A percentile compares a stretch with the other conserved stretches of the same genome.
Conservation (phyloP, 306 rosid species). For the Leucaena leucocephala region DNA sequence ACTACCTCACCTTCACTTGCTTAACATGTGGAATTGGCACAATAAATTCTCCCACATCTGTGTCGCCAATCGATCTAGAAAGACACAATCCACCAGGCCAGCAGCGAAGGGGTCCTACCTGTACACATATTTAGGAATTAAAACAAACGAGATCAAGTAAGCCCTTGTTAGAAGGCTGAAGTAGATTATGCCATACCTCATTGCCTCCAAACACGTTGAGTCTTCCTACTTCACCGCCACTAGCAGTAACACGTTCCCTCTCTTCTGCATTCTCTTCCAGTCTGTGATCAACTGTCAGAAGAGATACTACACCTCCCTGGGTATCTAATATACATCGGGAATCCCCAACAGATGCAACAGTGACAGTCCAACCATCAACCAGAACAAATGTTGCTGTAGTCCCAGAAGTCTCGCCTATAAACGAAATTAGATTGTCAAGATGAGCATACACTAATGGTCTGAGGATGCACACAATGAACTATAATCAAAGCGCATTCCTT, state of each 20-base stretch:
- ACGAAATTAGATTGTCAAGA: constrained; percentile 29
- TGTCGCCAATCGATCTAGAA: constrained; percentile 97
- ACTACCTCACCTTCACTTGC: constrained; percentile 85
- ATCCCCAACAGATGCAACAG: constrained; percentile 99
- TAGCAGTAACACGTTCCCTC: constrained; percentile 97
- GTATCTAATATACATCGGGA: constrained; percentile 96
- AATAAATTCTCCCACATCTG: constrained; percentile 96
- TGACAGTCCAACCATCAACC: constrained; percentile 94
- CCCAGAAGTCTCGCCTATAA: constrained; percentile 96
- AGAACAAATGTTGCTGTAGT: constrained; percentile 96
- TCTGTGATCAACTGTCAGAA: constrained; percentile 94
- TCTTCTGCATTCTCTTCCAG: constrained; percentile 95
- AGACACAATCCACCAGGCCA: constrained; percentile 99
- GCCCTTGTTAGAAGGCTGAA: constrained; percentile 21
- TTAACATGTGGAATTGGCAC: constrained; percentile 98
- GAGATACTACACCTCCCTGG: constrained; percentile 92
- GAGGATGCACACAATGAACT: not conserved
- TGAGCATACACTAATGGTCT: constrained; percentile 23
- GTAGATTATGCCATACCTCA: constrained; percentile 59
- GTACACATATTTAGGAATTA: constrained; percentile 26
- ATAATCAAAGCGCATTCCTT: constrained; percentile 5
- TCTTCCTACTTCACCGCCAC: constrained; percentile 99
- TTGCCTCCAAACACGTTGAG: constrained; percentile 91
- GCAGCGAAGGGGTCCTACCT: constrained; percentile 99
- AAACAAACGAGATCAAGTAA: constrained; percentile 27